These are phyloP conservation scores for Xerocomus potaroensis DNA, from an alignment of 768 basidiomycete species.

Conservation along the genomic window DNA sequence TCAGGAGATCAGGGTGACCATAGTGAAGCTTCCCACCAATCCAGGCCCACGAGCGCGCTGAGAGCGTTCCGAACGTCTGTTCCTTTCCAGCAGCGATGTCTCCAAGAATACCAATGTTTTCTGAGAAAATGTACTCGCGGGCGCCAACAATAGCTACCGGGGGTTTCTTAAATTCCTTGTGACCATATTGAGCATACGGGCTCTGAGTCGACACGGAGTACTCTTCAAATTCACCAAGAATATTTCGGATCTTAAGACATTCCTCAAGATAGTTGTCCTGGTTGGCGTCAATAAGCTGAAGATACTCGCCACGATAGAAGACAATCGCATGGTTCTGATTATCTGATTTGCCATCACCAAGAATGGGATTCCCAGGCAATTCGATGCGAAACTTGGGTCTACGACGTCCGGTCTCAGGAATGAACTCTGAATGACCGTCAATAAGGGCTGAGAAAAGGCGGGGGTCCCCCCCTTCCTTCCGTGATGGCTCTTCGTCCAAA, in stretches of 20 bases:
- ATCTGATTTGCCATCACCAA: conserved; percentile 98
- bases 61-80: conserved; percentile 97
- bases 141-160: conserved; percentile 98
- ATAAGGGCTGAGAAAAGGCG: conserved; percentile 95
- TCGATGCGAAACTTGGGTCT: conserved; percentile 98
- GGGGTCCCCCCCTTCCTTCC: conserved; percentile 93
- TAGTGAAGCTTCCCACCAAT: conserved; percentile 98
- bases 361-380: conserved; percentile 96
- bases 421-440: conserved; percentile 96
- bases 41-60: conserved; percentile 95
- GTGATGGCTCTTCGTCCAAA: conserved; percentile 90
- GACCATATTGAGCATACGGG: conserved; percentile 88
- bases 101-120: conserved; percentile 98
- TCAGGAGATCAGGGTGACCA: conserved; percentile 99
- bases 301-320: conserved; percentile 98
- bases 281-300: conserved; percentile 99
- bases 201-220: conserved; percentile 79
- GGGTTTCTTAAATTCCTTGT: conserved; percentile 80
- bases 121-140: conserved; percentile 99
- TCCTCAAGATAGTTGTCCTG: conserved; percentile 99
- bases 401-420: conserved; percentile 81
- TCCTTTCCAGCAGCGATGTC: conserved; percentile 99
- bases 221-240: conserved; percentile 98
- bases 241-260: conserved; percentile 97
- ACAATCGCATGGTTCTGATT: conserved; percentile 99